Conservation (phyloP, 441 rosid species). For the Pelargonium cotyledonis region DNA sequence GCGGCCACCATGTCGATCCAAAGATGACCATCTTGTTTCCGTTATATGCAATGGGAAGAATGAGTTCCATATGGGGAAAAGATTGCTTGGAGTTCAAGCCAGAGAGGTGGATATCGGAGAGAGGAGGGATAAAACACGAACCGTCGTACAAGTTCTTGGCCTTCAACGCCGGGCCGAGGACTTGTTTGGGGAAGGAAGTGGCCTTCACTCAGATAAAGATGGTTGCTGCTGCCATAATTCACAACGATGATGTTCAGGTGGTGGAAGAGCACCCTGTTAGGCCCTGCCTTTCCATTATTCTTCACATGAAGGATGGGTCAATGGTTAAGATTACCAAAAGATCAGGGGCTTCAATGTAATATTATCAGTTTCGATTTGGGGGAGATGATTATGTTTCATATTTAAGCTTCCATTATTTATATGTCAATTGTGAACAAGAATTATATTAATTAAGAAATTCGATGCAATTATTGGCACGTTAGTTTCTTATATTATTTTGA, state of each 20-base stretch:
- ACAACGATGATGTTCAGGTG: slow-evolving; percentile 32
- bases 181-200: slow-evolving; percentile 58
- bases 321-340: slow-evolving; percentile 1
- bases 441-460: no score
- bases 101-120: slow-evolving; percentile 52
- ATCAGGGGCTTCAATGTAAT: not conserved
- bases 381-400: no score
- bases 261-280: slow-evolving; percentile 31
- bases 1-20: slow-evolving; percentile 48
- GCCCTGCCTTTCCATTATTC: slow-evolving; percentile 25
- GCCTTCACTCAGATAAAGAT: slow-evolving; percentile 51
- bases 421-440: no score
- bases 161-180: slow-evolving; percentile 70
- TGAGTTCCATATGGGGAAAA: slow-evolving; percentile 57
- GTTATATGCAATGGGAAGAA: slow-evolving; percentile 53
- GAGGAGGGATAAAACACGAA: slow-evolving; percentile 37
- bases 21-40: slow-evolving; percentile 28
- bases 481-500: no score
- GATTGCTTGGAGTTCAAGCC: slow-evolving; percentile 62
- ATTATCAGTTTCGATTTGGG: no score
- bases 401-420: no score
- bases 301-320: slow-evolving; percentile 26
- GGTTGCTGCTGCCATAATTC: slow-evolving; percentile 33
- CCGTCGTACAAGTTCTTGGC: slow-evolving; percentile 58
- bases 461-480: no score